A percentile compares a stretch with the other conserved stretches of the same genome.
Evolutionary conservation across 305 asterid genomes (phyloP).

Genomic region (Plantago coronopus): DNA sequence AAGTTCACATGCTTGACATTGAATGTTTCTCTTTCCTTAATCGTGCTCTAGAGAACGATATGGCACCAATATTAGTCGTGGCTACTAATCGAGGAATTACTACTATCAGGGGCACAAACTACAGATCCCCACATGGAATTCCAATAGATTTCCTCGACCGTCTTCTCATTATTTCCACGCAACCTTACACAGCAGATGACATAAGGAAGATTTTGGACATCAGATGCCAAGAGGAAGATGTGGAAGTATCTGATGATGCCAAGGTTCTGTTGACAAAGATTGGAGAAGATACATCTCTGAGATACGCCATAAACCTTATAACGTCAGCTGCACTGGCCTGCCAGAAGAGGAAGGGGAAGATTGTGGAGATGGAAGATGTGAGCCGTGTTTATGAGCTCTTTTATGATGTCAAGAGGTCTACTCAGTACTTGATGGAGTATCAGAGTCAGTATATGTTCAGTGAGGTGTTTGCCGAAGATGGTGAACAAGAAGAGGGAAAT

Average conservation of each 20-base stretch:
- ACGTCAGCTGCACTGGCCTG: constrained; percentile 76
- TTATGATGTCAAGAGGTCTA: constrained; percentile 83
- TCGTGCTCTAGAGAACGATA: constrained; percentile 85
- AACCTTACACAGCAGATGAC: constrained; percentile 72
- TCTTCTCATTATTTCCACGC: constrained; percentile 80
- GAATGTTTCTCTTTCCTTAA: constrained; percentile 92
- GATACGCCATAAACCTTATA: constrained; percentile 82
- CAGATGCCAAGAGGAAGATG: constrained; percentile 79
- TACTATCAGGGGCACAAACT: constrained; percentile 83
- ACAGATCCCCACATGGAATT: constrained; percentile 87
- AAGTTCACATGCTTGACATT: constrained; percentile 96
- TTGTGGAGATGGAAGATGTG: constrained; percentile 81
- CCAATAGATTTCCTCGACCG: constrained; percentile 93
- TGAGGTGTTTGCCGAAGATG: constrained; percentile 57
- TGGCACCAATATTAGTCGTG: constrained; percentile 90
- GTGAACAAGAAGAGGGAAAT: constrained; percentile 46
- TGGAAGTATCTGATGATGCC: constrained; percentile 86
- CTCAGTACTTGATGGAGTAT: constrained; percentile 89
- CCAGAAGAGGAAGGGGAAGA: constrained; percentile 66
- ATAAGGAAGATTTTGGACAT: constrained; percentile 77
- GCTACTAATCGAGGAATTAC: constrained; percentile 96
- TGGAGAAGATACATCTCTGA: constrained; percentile 74
- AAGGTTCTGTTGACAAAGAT: constrained; percentile 67
- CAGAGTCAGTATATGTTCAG: constrained; percentile 89
- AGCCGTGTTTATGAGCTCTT: constrained; percentile 77